Percentiles rank a stretch among this genome's conserved stretches.
Evolutionary conservation across 73 alveolate species (phyloP).

Genomic region (Blepharisma japonicum): DNA sequence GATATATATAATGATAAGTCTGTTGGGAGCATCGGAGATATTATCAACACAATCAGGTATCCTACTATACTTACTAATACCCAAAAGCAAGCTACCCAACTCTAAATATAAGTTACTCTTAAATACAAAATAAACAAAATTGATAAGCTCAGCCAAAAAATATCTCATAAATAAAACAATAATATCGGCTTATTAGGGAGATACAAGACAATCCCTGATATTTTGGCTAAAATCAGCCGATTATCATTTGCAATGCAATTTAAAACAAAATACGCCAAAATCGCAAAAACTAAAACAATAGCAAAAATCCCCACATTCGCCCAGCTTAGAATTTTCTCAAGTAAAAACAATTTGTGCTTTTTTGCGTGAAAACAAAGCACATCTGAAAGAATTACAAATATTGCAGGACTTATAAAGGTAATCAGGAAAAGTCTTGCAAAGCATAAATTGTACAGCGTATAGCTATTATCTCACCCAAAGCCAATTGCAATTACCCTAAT

Average conservation of each 20-base stretch:
- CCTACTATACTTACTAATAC: neutral
- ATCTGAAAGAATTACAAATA: constrained; percentile 11
- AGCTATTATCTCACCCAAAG: constrained; percentile 12
- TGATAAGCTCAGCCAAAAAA: constrained; percentile 9
- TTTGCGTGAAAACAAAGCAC: neutral
- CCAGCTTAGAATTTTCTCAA: neutral
- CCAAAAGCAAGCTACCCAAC: constrained; percentile 14
- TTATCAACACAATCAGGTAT: neutral
- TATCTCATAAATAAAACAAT: neutral
- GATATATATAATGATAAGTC: neutral
- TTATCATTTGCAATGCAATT: neutral
- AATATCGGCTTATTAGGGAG: neutral
- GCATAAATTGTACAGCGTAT: neutral
- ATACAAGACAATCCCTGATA: neutral
- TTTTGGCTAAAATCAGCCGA: neutral
- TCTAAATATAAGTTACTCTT: neutral
- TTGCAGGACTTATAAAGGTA: neutral
- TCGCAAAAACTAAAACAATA: neutral
- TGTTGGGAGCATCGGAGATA: neutral
- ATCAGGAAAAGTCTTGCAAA: neutral
- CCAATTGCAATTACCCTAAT: constrained; percentile 18
- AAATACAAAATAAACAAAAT: neutral
- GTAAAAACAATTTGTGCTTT: neutral
- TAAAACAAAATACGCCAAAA: neutral
- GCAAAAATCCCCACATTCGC: neutral